A percentile compares a stretch with the other conserved stretches of the same genome.
Conservation (phyloP, 176 grass and related monocot genomes). For the Avena atlantica region DNA sequence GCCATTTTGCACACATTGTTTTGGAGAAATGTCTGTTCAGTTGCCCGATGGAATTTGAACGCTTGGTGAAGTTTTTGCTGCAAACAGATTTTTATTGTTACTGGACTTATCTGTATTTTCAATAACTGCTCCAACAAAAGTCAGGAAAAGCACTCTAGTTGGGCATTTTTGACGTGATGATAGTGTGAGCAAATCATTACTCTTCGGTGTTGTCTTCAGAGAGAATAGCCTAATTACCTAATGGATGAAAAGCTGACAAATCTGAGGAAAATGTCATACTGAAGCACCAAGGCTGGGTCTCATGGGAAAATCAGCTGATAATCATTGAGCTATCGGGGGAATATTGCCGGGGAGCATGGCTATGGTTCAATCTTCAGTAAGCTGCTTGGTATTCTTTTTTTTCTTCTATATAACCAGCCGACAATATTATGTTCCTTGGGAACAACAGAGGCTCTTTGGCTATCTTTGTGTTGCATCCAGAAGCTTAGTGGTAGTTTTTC, state of each 20-base stretch:
- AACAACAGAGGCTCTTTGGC: neutral
- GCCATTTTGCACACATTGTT: neutral
- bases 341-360: neutral
- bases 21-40: constrained; percentile 20
- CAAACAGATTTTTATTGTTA: neutral
- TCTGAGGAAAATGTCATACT: neutral
- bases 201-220: neutral
- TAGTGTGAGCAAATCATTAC: constrained; percentile 17
- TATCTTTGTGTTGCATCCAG: neutral
- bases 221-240: neutral
- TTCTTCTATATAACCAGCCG: neutral
- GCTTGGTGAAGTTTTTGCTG: constrained; percentile 1
- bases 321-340: neutral
- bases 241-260: neutral
- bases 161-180: neutral
- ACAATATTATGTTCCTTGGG: neutral
- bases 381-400: neutral
- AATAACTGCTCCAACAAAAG: neutral
- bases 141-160: constrained; percentile 45
- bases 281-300: neutral
- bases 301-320: constrained; percentile 11
- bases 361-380: neutral
- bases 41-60: constrained; percentile 1
- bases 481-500: constrained; percentile 41
- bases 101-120: neutral